Conservation (phyloP, 2,329 filamentous ascomycete species). For the Botryotinia narcissicola region DNA sequence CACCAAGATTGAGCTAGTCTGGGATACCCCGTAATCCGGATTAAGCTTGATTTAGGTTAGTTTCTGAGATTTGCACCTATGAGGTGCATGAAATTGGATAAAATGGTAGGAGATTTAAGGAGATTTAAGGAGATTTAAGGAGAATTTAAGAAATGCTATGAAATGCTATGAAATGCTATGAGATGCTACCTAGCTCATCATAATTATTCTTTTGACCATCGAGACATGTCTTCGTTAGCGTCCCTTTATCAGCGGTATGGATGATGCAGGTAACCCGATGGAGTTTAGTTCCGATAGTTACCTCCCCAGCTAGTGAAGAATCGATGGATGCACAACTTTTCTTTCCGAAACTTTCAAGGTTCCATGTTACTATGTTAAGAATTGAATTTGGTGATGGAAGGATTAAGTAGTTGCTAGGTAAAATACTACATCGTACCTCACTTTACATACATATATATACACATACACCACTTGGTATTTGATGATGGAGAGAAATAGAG, state of each 20-base stretch:
- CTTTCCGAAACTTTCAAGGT: neutral
- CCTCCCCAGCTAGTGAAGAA: neutral
- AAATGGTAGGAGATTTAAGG: too few relatives aligned
- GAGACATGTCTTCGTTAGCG: conserved; percentile 7
- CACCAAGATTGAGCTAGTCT: conserved; percentile 1
- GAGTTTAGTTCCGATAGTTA: neutral
- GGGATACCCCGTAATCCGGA: neutral
- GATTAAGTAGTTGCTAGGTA: neutral
- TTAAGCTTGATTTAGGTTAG: neutral
- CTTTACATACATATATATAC: neutral
- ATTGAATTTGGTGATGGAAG: neutral
- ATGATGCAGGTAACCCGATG: neutral
- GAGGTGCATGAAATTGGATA: neutral
- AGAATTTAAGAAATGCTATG: too few relatives aligned
- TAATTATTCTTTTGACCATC: neutral
- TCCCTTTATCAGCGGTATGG: neutral
- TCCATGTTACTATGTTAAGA: neutral
- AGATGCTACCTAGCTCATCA: too few relatives aligned
- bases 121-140: too few relatives aligned
- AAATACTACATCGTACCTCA: neutral
- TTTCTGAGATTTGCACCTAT: neutral
- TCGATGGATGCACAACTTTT: conserved; percentile 1
- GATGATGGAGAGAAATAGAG: neutral
- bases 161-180: too few relatives aligned
- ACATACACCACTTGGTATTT: neutral